A percentile compares a stretch with the other conserved stretches of the same genome.
phyloP scores from a whole-genome alignment of 176 grass and related monocot genomes.

The Puccinellia tenuiflora region DNA sequence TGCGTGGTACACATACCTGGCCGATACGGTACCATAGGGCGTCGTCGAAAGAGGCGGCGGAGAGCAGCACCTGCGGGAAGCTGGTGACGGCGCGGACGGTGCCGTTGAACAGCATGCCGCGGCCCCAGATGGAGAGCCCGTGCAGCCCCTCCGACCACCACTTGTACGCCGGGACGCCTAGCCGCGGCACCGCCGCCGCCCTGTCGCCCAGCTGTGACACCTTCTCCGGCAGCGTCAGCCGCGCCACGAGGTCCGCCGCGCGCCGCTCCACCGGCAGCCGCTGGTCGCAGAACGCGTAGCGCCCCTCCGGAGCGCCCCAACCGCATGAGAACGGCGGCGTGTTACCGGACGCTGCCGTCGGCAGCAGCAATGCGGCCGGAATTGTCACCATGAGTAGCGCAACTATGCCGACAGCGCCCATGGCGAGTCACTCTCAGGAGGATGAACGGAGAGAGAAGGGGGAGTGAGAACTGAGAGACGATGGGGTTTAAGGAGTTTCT shows the following conservation, averaged over 20 bases:
- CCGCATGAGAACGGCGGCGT: neutral
- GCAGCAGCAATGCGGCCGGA: neutral
- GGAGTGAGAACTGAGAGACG: neutral
- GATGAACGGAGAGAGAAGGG: neutral
- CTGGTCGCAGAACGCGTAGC: neutral
- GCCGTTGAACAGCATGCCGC: neutral
- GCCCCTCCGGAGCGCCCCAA: neutral
- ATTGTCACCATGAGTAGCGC: neutral
- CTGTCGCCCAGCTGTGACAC: neutral
- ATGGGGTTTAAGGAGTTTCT: neutral
- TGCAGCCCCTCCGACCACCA: slow-evolving; percentile 12
- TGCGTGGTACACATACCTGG: neutral
- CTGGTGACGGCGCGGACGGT: neutral
- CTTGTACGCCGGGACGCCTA: neutral
- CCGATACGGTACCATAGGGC: neutral
- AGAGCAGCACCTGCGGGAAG: slow-evolving; percentile 13
- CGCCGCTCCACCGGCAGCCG: neutral
- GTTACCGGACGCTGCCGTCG: neutral
- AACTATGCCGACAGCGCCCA: neutral
- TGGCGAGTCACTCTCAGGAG: neutral
- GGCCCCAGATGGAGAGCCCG: neutral
- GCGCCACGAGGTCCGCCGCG: neutral
- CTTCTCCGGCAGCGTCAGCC: slow-evolving; percentile 8
- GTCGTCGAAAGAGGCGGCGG: neutral
- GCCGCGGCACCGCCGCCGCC: neutral